Conservation (phyloP, 1,139 yeast species). For the Kluyveromyces sp. region DNA sequence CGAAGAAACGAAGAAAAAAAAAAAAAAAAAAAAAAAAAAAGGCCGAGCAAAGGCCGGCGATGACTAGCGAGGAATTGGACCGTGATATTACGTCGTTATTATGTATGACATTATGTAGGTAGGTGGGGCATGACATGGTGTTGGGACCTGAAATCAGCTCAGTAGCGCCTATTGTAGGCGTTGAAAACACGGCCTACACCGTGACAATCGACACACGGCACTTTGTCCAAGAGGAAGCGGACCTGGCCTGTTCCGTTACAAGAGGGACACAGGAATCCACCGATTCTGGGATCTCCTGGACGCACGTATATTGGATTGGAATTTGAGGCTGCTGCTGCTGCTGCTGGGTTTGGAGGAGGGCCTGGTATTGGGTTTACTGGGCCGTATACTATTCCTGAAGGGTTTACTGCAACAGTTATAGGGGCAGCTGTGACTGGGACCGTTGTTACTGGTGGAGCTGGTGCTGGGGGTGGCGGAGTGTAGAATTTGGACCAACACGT, state of each 20-base stretch:
- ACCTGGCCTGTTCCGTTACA: slow-evolving; percentile 68
- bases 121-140: not conserved
- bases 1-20: not conserved
- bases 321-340: slow-evolving; percentile 11
- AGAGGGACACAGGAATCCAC: slow-evolving; percentile 70
- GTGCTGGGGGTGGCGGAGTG: slow-evolving; percentile 18
- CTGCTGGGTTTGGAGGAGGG: slow-evolving; percentile 17
- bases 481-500: slow-evolving; percentile 7
- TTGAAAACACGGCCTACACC: slow-evolving; percentile 55
- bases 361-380: slow-evolving; percentile 5
- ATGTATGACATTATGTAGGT: not conserved
- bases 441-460: slow-evolving; percentile 9
- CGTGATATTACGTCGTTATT: too few species aligned
- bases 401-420: not conserved
- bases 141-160: too few species aligned
- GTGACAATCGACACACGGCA: slow-evolving; percentile 50
- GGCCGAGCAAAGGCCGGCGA: not conserved
- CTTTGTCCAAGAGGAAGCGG: slow-evolving; percentile 46
- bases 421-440: not conserved
- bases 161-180: too few species aligned
- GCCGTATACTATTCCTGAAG: not conserved
- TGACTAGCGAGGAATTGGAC: too few species aligned
- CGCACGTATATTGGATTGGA: slow-evolving; percentile 39
- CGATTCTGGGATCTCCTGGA: slow-evolving; percentile 82
- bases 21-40: not conserved